phyloP scores from a whole-genome alignment of 2,329 filamentous ascomycete species.

The Remersonia thermophila region DNA sequence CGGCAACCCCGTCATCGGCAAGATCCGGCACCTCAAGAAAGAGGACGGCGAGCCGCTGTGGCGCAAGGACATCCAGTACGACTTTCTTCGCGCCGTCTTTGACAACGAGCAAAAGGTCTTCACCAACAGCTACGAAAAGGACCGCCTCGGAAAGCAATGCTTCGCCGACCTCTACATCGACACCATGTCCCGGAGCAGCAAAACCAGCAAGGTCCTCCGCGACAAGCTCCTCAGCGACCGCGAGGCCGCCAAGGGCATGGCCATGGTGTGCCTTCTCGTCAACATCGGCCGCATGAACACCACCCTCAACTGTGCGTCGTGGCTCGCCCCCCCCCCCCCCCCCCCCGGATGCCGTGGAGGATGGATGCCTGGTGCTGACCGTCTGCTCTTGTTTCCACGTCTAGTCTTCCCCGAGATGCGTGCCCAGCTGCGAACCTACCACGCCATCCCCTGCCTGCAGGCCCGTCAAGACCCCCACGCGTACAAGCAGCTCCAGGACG shows the following conservation, averaged over 20 bases:
- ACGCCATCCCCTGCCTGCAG: constrained; percentile 92
- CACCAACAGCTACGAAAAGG: constrained; percentile 73
- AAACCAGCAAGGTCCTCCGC: constrained; percentile 95
- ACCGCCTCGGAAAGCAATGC: constrained; percentile 48
- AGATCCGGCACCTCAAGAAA: constrained; percentile 78
- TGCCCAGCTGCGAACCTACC: constrained; percentile 91
- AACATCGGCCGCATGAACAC: constrained; percentile 99
- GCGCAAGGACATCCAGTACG: constrained; percentile 79
- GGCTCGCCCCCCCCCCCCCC: constrained; percentile 2
- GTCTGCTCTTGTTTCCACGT: constrained; percentile 2
- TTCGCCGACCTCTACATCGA: constrained; percentile 98
- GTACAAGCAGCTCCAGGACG: constrained; percentile 96
- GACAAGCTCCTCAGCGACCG: constrained; percentile 91
- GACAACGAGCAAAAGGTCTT: constrained; percentile 66
- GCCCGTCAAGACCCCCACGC: constrained; percentile 89
- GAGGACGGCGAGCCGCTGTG: constrained; percentile 79
- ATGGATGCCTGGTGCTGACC: too few species aligned
- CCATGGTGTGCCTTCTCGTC: constrained; percentile 95
- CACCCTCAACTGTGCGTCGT: constrained; percentile 85
- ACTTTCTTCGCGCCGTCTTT: constrained; percentile 71
- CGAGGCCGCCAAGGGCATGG: constrained; percentile 91
- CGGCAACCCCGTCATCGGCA: constrained; percentile 37
- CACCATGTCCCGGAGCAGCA: constrained; percentile 96
- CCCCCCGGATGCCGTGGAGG: too few species aligned
- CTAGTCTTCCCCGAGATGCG: constrained; percentile 98